These are phyloP conservation scores for Gleditsia sinensis DNA, from an alignment of 306 rosid genomes.

Conservation along the genomic window DNA sequence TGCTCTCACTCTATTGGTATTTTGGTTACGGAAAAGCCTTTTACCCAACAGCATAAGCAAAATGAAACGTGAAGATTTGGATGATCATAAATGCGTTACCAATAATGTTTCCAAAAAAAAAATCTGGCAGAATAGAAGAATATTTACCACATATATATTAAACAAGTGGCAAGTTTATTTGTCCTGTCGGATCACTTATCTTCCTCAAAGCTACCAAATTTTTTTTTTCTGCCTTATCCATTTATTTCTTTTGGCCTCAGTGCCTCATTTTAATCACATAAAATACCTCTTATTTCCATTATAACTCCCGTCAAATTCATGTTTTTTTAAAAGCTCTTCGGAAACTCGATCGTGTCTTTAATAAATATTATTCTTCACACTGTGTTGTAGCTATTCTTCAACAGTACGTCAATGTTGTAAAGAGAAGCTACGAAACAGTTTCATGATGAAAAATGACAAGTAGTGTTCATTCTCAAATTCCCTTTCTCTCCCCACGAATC, in stretches of 20 bases:
- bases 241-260: too few species aligned
- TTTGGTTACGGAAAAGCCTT: neutral
- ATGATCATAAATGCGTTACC: neutral
- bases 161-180: too few species aligned
- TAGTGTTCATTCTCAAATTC: neutral
- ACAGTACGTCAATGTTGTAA: neutral
- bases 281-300: neutral
- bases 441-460: neutral
- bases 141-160: slow-evolving; percentile 6
- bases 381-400: too few species aligned
- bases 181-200: slow-evolving; percentile 1
- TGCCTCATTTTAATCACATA: neutral
- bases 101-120: neutral
- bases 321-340: too few species aligned
- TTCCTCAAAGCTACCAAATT: neutral
- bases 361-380: too few species aligned
- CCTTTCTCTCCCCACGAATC: neutral
- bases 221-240: neutral
- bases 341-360: too few species aligned
- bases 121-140: too few species aligned
- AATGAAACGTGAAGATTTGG: slow-evolving; percentile 5
- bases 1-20: neutral
- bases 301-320: slow-evolving; percentile 1
- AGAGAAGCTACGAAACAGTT: neutral
- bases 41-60: neutral